Percentiles rank a stretch among this genome's conserved stretches.
Conservation (phyloP, 192 early-diverging fungal species). For the Martensiomyces pterosporus region DNA sequence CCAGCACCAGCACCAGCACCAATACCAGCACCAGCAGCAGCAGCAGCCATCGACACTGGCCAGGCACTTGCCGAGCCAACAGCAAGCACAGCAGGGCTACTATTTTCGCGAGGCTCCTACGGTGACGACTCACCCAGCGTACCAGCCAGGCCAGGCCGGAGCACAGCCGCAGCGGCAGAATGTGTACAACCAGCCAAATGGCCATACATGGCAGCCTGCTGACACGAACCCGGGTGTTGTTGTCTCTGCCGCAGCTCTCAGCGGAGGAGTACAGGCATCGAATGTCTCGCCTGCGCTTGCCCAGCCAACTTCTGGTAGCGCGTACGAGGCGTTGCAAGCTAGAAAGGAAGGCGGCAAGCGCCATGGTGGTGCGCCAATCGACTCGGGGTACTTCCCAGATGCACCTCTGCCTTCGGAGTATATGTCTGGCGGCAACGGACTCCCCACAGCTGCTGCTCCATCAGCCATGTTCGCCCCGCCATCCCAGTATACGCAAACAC, state of each 20-base stretch:
- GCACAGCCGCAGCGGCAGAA: neutral
- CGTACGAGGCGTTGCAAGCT: too few species aligned
- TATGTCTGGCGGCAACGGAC: constrained; percentile 7
- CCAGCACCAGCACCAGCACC: constrained; percentile 18
- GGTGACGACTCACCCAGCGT: neutral
- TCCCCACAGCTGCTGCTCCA: too few species aligned
- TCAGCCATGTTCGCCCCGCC: too few species aligned
- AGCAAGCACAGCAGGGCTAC: neutral
- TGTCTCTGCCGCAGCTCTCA: too few species aligned
- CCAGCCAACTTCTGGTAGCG: too few species aligned
- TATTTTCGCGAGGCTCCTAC: neutral
- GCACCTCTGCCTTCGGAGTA: constrained; percentile 8
- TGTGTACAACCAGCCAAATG: constrained; percentile 1
- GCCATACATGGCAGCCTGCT: constrained; percentile 5
- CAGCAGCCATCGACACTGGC: neutral
- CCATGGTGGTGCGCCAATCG: constrained; percentile 29
- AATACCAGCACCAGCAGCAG: constrained; percentile 24
- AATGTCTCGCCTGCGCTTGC: too few species aligned
- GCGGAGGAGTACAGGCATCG: too few species aligned
- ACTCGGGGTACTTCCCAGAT: constrained; percentile 46
- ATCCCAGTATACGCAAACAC: neutral
- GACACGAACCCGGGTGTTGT: too few species aligned
- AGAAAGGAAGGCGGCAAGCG: constrained; percentile 26
- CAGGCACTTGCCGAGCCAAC: constrained; percentile 9
- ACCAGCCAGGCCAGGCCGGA: neutral